These are phyloP conservation scores for Hericium coralloides DNA, from an alignment of 768 basidiomycete species.

Conservation along the genomic window DNA sequence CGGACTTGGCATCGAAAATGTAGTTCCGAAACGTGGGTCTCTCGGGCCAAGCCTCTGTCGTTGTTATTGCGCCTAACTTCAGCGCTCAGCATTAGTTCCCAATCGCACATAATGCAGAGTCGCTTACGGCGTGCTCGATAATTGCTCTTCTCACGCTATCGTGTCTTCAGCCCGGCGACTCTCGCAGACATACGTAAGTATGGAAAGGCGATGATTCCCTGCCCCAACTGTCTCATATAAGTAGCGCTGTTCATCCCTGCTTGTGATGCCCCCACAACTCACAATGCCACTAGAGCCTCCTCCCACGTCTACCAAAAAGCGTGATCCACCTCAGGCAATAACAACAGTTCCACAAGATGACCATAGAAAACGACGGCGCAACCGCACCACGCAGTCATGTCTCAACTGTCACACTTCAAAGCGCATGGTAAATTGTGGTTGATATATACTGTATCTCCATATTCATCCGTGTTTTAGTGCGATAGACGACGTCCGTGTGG, in stretches of 20 bases:
- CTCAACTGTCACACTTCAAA: conserved; percentile 69
- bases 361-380: conserved; percentile 55
- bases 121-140: too few relatives aligned
- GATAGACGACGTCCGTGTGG: conserved; percentile 41
- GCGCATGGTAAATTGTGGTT: conserved; percentile 44
- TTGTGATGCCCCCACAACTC: too few relatives aligned
- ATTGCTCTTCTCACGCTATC: too few relatives aligned
- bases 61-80: too few relatives aligned
- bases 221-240: too few relatives aligned
- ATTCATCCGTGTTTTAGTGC: conserved; percentile 23
- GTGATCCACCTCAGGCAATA: conserved; percentile 15
- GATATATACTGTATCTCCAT: neutral
- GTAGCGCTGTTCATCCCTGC: too few relatives aligned
- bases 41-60: too few relatives aligned
- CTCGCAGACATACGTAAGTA: neutral
- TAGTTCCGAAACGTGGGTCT: too few relatives aligned
- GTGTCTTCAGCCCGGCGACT: too few relatives aligned
- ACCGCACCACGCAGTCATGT: conserved; percentile 67
- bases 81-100: too few relatives aligned
- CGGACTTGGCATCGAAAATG: too few relatives aligned
- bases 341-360: conserved; percentile 34
- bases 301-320: conserved; percentile 21
- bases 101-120: too few relatives aligned
- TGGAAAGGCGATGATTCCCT: neutral
- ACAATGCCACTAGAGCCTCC: neutral